Conservation (phyloP, 2,329 filamentous ascomycete species). For the Acarospora socialis region DNA sequence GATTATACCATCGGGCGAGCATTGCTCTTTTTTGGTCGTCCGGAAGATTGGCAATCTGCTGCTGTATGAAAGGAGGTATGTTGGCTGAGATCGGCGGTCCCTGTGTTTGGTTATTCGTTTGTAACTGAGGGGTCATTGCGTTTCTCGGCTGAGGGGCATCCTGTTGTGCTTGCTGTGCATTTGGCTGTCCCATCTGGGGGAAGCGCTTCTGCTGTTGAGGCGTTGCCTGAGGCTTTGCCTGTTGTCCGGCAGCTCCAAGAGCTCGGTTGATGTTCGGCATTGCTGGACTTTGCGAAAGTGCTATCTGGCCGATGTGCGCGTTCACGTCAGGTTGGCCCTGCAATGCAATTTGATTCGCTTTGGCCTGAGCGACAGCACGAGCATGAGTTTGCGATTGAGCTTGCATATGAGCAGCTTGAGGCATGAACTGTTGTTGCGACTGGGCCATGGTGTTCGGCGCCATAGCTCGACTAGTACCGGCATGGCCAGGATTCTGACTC, state of each 20-base stretch:
- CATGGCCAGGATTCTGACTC: conserved; percentile 25
- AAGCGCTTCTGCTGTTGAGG: conserved; percentile 18
- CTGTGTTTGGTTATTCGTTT: conserved; percentile 2
- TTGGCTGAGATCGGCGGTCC: no score
- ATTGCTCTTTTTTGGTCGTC: no score
- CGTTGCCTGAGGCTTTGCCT: not conserved
- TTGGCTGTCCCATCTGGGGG: conserved; percentile 20
- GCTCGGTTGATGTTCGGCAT: conserved; percentile 37
- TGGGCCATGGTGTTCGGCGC: conserved; percentile 27
- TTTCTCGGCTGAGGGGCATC: not conserved
- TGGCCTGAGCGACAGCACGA: conserved; percentile 27
- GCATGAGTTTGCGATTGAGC: conserved; percentile 24
- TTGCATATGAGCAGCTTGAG: conserved; percentile 26
- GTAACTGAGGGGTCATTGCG: not conserved
- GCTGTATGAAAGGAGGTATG: no score
- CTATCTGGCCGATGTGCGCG: conserved; percentile 19
- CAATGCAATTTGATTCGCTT: conserved; percentile 32
- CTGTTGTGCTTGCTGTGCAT: conserved; percentile 1
- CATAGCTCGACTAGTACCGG: conserved; percentile 22
- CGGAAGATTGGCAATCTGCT: no score
- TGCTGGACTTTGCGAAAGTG: conserved; percentile 28
- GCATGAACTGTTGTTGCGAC: conserved; percentile 28
- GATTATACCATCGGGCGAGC: no score
- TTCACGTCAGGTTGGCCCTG: conserved; percentile 33
- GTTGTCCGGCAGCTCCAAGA: conserved; percentile 32